Base-by-base conservation (phyloP, 129 eudicot genomes). In the Artemisia annua region DNA sequence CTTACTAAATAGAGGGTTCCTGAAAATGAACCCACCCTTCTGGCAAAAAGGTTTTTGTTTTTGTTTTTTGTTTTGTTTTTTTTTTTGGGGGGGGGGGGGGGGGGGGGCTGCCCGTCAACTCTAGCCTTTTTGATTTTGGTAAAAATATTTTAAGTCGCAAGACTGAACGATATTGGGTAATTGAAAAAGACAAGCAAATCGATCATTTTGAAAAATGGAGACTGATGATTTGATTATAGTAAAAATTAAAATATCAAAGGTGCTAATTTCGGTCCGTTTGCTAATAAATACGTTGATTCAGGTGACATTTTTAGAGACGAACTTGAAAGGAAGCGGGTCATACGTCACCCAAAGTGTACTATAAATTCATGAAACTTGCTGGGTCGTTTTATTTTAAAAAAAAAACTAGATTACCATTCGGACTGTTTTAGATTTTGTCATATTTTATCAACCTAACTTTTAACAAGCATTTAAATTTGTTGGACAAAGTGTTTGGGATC, bases 161-260 rank as follows among this genome's bases (percentile, higher is more conserved):
- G 48, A 43, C 58, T 46, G 57, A 35, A 18, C 11, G 19, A 15
- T 35, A 35, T 35, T 17, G 15, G 26, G 16, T 30, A 18, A 11
- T 61, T 26, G 12, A 55, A 8, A 18, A 18, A 35, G 19, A 39
- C 14, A 12, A 16, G 24, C 28, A 30, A 53, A 35, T 35, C 26
- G 3, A 43, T 54, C 8, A 16, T 70, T 17, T 70, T 70, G 22
- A 52, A 39, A 35, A 56, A 28, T 30, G 20, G 16, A 70, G 75
- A 18, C 55, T 56, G 53, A 56, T 70, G 75, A 58, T 70, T 32
- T 70, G 35, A 30, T 66, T 44, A 30, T 39, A 5, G 53, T 46
- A 30, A 17, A 43, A 65, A 70, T 6, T 14, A 14, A 28, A 62
- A 14, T 62, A 11, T 39, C 48, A 62, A 16, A 9, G 18, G 30